Conservation (phyloP, 1,139 yeast species). For the Debaryomyces udenii region DNA sequence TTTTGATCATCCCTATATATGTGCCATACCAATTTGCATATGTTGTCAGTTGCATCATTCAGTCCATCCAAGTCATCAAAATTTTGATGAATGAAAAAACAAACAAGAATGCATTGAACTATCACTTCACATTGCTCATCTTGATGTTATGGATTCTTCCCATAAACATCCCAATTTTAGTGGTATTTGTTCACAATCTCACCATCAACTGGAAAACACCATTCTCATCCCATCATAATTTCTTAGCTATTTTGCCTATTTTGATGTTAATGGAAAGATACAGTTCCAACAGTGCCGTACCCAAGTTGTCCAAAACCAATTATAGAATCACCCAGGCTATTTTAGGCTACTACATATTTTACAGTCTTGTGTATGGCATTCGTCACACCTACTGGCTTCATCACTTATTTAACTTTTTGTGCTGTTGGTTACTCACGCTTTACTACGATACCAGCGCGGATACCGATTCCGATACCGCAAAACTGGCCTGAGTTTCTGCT, state of each 20-base stretch:
- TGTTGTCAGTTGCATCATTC: constrained; percentile 58
- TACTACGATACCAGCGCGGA: constrained; percentile 8
- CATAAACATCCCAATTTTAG: constrained; percentile 65
- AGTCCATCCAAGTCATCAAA: constrained; percentile 35
- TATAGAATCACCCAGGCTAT: constrained; percentile 10
- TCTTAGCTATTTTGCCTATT: constrained; percentile 67
- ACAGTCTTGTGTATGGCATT: constrained; percentile 64
- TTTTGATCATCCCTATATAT: constrained; percentile 53
- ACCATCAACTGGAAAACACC: constrained; percentile 74
- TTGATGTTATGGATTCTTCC: constrained; percentile 71
- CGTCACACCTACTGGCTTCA: constrained; percentile 74
- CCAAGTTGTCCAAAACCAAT: constrained; percentile 12
- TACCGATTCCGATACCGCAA: background rate
- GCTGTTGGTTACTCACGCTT: constrained; percentile 43
- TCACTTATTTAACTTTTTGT: constrained; percentile 60
- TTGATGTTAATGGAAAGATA: constrained; percentile 53
- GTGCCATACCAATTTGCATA: constrained; percentile 83
- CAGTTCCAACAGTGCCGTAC: constrained; percentile 22
- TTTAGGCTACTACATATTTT: constrained; percentile 52
- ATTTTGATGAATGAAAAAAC: constrained; percentile 11
- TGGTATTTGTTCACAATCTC: constrained; percentile 72
- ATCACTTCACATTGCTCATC: constrained; percentile 55
- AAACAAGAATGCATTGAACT: constrained; percentile 39
- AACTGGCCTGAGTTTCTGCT: constrained; percentile 4
- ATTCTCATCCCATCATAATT: constrained; percentile 75